These are phyloP conservation scores for Phytophthora sp. DNA, from an alignment of 352 stramenopile genomes.

Conservation along the genomic window DNA sequence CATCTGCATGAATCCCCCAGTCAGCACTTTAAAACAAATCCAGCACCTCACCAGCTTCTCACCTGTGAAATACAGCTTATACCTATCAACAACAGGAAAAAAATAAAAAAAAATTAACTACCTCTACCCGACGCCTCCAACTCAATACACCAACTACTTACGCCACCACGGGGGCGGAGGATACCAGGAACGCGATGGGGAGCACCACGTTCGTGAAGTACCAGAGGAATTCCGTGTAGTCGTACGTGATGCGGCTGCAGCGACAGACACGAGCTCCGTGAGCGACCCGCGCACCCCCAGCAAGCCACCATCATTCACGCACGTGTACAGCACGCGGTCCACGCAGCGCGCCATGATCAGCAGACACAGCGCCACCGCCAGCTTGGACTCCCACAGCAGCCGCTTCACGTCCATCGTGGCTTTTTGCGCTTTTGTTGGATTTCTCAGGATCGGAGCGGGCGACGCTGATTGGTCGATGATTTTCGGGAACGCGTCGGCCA, in stretches of 20 bases:
- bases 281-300: no score
- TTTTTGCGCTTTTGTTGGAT: no score
- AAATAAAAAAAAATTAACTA: background rate
- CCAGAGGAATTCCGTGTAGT: slow-evolving; percentile 89
- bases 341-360: slow-evolving; percentile 83
- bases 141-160: slow-evolving; percentile 23
- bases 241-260: slow-evolving; percentile 84
- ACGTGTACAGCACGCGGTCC: slow-evolving; percentile 89
- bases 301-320: no score
- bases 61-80: slow-evolving; percentile 86
- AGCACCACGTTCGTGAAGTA: slow-evolving; percentile 89
- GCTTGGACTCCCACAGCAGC: slow-evolving; percentile 85
- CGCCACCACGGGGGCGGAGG: slow-evolving; percentile 77
- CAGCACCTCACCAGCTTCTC: background rate
- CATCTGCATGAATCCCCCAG: slow-evolving; percentile 38
- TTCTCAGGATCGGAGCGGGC: no score
- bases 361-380: slow-evolving; percentile 76
- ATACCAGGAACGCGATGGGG: slow-evolving; percentile 75
- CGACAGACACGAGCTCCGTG: background rate
- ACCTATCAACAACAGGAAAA: slow-evolving; percentile 31
- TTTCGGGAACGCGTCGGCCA: no score
- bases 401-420: slow-evolving; percentile 70
- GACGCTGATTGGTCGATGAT: no score
- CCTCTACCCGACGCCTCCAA: background rate
- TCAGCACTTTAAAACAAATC: slow-evolving; percentile 1